Base-by-base conservation (phyloP, 2,329 filamentous ascomycete genomes). In the Iodosphaeria phyllophila region DNA sequence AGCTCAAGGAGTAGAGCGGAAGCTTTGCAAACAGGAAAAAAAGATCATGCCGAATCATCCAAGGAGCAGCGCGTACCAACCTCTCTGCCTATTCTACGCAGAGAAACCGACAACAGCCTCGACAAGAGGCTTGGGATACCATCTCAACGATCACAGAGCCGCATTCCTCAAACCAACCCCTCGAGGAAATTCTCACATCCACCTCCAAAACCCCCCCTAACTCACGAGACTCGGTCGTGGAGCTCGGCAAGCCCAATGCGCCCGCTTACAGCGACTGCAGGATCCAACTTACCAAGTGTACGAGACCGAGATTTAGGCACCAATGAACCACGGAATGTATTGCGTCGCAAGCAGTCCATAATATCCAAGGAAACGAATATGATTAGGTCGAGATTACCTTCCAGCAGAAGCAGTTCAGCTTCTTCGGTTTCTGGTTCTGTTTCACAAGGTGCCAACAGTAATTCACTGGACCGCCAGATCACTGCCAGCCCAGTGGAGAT, bases 301-400 rank as follows among this genome's bases (percentile, higher is more conserved):
- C 24, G 13, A 19, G 50, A 47, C 1, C 38, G 47, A 20, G 45
- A 48, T 20, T 41, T 40, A 20, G 35, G 32, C 12, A 28, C 39
- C 13, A 48, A 41, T 16, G 42, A 46, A 22, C 40, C 42, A 14
- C 52, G 52, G 20, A 58, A 56, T 36, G 48, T 56, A 6, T 40
- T 65, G 23, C 50, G 57, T 34, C 54, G 56, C 35, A 68, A 65
- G 38, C 52, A 55, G 28, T 58, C 60, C 9, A 52, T 51, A 8
- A 40, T 59, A 19, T 45, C 56, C 2, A 49, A 51, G 28, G 50
- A 58, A 13, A 32, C 41, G 5, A 35, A 38, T 12, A 46, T 41
- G 8, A 47, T 40, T 20, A 47, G 50, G 16, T 46, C 51, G 13
- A 42, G 38, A 14, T 41, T 39, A 28, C 41, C 40, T 25, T 51